Conservation (phyloP, 2,329 filamentous ascomycete species). For the Madurella fahalii region DNA sequence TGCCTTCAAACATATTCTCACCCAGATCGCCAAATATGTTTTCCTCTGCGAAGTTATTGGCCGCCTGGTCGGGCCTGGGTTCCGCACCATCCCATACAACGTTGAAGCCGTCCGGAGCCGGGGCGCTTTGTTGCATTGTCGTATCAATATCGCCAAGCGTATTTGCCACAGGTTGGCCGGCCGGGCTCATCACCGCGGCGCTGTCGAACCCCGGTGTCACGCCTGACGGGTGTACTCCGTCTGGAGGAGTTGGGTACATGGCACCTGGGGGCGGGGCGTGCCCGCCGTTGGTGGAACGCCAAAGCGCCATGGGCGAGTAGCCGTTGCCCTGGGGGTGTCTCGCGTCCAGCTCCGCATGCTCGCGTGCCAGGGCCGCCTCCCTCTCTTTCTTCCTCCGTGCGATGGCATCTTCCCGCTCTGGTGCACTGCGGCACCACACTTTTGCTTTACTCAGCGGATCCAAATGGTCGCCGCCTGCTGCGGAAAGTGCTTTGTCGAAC, state of each 20-base stretch:
- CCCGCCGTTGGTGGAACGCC: conserved; percentile 44
- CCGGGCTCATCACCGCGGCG: conserved; percentile 49
- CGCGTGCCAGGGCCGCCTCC: conserved; percentile 38
- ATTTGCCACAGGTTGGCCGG: conserved; percentile 36
- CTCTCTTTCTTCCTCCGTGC: conserved; percentile 49
- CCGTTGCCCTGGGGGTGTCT: conserved; percentile 43
- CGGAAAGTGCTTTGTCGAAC: conserved; percentile 37
- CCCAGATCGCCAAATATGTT: conserved; percentile 67
- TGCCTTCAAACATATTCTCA: conserved; percentile 67
- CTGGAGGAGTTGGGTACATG: conserved; percentile 70
- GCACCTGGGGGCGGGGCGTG: conserved; percentile 40
- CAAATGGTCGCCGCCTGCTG: conserved; percentile 39
- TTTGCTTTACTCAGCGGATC: conserved; percentile 48
- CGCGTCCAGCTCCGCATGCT: conserved; percentile 40
- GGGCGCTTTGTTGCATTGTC: conserved; percentile 28
- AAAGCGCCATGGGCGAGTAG: conserved; percentile 49
- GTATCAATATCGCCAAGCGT: conserved; percentile 38
- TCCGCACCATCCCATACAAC: conserved; percentile 42
- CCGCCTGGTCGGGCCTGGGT: conserved; percentile 42
- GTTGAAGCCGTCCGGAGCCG: conserved; percentile 29
- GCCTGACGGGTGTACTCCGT: conserved; percentile 54
- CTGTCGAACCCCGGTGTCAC: conserved; percentile 56
- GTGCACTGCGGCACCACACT: conserved; percentile 43
- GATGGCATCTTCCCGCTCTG: conserved; percentile 46
- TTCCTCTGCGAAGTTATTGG: conserved; percentile 45